Conservation (phyloP, 2,329 filamentous ascomycete genomes). For the Aureobasidium sp. region DNA sequence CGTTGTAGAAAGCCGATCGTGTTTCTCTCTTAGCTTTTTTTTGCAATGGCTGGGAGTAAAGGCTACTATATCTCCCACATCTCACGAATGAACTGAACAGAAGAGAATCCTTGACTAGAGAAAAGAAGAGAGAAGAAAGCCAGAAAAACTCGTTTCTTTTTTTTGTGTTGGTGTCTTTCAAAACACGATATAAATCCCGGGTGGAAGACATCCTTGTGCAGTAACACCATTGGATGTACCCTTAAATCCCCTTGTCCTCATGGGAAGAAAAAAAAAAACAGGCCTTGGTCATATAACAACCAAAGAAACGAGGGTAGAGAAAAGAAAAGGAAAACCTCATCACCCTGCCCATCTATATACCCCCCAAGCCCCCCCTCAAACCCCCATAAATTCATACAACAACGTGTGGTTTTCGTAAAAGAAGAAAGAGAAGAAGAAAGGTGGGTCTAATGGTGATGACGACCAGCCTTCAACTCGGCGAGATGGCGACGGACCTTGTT, state of each 20-base stretch:
- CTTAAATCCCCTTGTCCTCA: not conserved
- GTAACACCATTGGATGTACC: not conserved
- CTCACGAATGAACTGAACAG: not conserved
- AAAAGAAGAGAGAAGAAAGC: too few relatives aligned
- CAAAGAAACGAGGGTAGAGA: not conserved
- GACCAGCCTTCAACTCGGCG: slow-evolving; percentile 3
- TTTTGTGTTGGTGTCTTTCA: not conserved
- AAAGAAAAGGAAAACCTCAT: not conserved
- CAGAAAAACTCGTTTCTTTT: not conserved
- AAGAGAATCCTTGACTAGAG: not conserved
- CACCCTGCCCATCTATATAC: not conserved
- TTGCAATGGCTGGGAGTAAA: too few relatives aligned
- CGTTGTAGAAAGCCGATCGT: too few relatives aligned
- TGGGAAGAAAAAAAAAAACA: not conserved
- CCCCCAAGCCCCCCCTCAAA: too few relatives aligned
- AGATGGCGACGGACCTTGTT: not conserved
- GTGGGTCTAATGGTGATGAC: not conserved
- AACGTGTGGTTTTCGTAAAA: not conserved
- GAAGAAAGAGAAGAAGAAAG: not conserved
- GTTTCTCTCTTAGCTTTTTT: too few relatives aligned
- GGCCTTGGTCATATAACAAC: not conserved
- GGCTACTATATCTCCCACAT: too few relatives aligned
- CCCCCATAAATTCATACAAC: not conserved
- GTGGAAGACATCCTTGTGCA: not conserved
- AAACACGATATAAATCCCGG: not conserved